Base-by-base conservation (phyloP, 352 stramenopile species). In the Pythium sp. region DNA sequence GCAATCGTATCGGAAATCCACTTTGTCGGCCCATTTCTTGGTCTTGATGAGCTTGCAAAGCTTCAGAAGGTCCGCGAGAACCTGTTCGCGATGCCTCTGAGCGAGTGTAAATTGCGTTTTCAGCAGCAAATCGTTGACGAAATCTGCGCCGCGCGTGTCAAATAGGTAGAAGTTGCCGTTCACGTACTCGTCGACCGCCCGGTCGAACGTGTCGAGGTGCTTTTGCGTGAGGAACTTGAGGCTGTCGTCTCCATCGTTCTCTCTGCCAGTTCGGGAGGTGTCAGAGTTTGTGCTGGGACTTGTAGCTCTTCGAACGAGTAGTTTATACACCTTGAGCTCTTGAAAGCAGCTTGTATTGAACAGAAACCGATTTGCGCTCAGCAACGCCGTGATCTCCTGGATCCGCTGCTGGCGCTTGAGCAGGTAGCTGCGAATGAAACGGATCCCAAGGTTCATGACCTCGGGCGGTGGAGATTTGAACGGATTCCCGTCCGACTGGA, bases 11-110 rank as follows among this genome's bases (percentile, higher is more conserved):
- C 86, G 74, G 38, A 94, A 81, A 41, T 91, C 84, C 1, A 86
- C 80, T 61, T 94, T 94, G 65, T 94, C 86, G 15, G 80, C 80
- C 86, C 86, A 94, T 26, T 74, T 77, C 64, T 93, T 90, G 32
- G 65, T 41, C 32, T 82, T 79, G 24, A 93, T 78, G 9, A 91
- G 67, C 34, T 58, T 67, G n/a, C 86, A 85, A 24, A 93, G 69
- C 54, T 72, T 36, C 0, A 91, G 61, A 1, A 93, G 55, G 18
- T 92, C 82, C 1, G 76, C 64, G 15, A 93, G 64, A 24, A 93
- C 78, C 24, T 58, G 69, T 18, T 71, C 79, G 59, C 86, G 82
- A 47, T 90, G 76, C 4, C 49, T 53, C 62, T 93, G 86, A 0
- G 83, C 82, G 6, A 82, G 58, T 1, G 70, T 24, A 28, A 88